A percentile compares a stretch with the other conserved stretches of the same genome.
Conservation (phyloP, 2,329 filamentous ascomycete species). For the Fusarium sp. region DNA sequence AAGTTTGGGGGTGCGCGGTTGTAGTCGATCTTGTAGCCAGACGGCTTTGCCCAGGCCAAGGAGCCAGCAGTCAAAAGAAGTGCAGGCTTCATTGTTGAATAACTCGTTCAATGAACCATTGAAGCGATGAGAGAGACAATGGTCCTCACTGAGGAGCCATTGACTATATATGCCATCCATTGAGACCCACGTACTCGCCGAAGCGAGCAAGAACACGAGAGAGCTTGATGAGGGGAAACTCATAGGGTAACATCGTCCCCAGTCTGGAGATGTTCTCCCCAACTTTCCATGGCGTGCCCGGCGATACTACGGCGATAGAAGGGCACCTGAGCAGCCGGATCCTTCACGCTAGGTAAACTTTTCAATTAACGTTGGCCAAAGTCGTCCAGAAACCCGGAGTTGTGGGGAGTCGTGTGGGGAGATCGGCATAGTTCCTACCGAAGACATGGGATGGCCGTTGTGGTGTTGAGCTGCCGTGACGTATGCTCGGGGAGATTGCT, state of each 20-base stretch:
- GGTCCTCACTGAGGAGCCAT: not conserved
- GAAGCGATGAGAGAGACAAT: not conserved
- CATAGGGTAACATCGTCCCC: slow-evolving; percentile 26
- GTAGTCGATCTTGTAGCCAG: slow-evolving; percentile 43
- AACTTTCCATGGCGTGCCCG: slow-evolving; percentile 3
- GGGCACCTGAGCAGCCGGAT: slow-evolving; percentile 4
- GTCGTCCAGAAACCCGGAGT: slow-evolving; percentile 31
- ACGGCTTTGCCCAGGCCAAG: slow-evolving; percentile 30
- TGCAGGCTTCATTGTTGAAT: slow-evolving; percentile 26
- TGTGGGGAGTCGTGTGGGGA: slow-evolving; percentile 37
- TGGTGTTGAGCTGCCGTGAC: slow-evolving; percentile 28
- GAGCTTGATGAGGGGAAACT: slow-evolving; percentile 1
- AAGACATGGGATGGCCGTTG: slow-evolving; percentile 16
- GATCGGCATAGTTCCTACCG: slow-evolving; percentile 26
- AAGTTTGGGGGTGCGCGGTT: slow-evolving; percentile 51
- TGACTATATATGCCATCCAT: slow-evolving; percentile 25
- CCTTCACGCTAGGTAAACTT: slow-evolving; percentile 4
- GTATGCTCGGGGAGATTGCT: slow-evolving; percentile 14
- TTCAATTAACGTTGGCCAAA: slow-evolving; percentile 20
- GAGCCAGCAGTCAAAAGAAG: slow-evolving; percentile 29
- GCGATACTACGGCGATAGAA: slow-evolving; percentile 31
- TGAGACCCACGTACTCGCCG: not conserved
- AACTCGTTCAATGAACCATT: not conserved
- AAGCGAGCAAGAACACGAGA: slow-evolving; percentile 31
- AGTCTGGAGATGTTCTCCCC: slow-evolving; percentile 6